Base-by-base conservation (phyloP, 164 flowering plant genomes). In the Echeveria elegans region DNA sequence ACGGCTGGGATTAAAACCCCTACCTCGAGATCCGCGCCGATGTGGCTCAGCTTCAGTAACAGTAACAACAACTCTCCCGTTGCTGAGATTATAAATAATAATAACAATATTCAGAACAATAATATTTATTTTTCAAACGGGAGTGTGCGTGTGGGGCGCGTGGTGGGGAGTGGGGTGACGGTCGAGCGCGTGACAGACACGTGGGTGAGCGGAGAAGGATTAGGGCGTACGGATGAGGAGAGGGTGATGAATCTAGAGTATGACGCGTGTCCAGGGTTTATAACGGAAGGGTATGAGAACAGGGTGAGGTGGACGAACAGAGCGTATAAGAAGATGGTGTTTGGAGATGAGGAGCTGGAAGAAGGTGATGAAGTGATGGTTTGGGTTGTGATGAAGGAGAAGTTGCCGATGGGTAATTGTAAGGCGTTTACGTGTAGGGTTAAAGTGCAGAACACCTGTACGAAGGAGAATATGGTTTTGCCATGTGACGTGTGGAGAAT, bases 401-500 rank as follows among this genome's bases (percentile, higher is more conserved):
- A 43, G 47, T 2, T 43, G 47, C 47, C 47, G 47, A 15, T 15
- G 0, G 19, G 47, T 34, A 66, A 68, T 43, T 68, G 48, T 34
- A 50, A 63, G 71, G 85, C 78, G 48, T 88, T 90, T 67, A 77
- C 88, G 63, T 90, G 98, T 78, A 66, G 85, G 73, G 93, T 87
- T 71, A 82, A 82, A 71, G 66, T 89, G 71, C 78, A 84, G 82
- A 79, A 81, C 77, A 64, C 77, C 76, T 74, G 81, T 70, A 63
- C 71, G 70, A 79, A 64, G 72, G 76, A 76, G 74, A 81, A 41
- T 74, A 23, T 75, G 70, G 85, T 80, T 16, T 69, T 88, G 66
- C 96, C 96, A 1, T 86, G 89, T 71, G 96, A 92, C 45, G 97
- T 83, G 63, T 90, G 98, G 98, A 82, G 84, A 63, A 71, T 88